phyloP scores from a whole-genome alignment of 1,139 yeast genomes.

The Suhomyces panamericanus region DNA sequence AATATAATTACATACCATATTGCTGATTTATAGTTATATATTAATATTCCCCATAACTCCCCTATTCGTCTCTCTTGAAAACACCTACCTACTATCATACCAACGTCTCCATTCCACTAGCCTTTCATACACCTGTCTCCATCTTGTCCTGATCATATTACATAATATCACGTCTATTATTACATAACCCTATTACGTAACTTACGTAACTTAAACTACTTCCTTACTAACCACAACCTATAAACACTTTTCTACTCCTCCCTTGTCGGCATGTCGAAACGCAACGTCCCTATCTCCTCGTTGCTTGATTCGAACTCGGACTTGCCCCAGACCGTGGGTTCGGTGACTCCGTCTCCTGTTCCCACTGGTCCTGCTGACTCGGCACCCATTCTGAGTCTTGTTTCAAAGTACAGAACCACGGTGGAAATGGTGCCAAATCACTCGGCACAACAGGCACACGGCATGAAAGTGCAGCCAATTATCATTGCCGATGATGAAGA shows the following conservation, averaged over 20 bases:
- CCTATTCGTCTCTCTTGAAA: no score
- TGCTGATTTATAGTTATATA: no score
- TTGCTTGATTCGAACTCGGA: slow-evolving; percentile 17
- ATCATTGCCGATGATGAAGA: slow-evolving; percentile 11
- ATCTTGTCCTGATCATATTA: no score
- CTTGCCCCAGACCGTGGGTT: slow-evolving; percentile 4
- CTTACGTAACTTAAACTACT: no score
- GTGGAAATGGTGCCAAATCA: slow-evolving; percentile 11
- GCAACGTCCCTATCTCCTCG: slow-evolving; percentile 23
- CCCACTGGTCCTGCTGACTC: neutral
- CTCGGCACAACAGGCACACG: neutral
- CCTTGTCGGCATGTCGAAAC: slow-evolving; percentile 12
- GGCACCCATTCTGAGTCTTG: slow-evolving; percentile 12
- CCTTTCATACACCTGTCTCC: no score
- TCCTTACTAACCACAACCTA: neutral
- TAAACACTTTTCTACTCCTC: neutral
- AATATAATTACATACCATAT: no score
- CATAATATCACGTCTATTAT: no score
- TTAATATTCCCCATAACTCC: no score
- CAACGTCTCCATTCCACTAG: no score
- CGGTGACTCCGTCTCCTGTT: slow-evolving; percentile 8
- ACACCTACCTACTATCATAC: no score
- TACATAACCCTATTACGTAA: no score
- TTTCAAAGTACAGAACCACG: slow-evolving; percentile 18
- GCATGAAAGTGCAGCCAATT: neutral